Evolutionary conservation across 176 grass and related monocot genomes (phyloP), one percentile per base, ranked within the genome.

Genomic region (Carex myosuroides): DNA sequence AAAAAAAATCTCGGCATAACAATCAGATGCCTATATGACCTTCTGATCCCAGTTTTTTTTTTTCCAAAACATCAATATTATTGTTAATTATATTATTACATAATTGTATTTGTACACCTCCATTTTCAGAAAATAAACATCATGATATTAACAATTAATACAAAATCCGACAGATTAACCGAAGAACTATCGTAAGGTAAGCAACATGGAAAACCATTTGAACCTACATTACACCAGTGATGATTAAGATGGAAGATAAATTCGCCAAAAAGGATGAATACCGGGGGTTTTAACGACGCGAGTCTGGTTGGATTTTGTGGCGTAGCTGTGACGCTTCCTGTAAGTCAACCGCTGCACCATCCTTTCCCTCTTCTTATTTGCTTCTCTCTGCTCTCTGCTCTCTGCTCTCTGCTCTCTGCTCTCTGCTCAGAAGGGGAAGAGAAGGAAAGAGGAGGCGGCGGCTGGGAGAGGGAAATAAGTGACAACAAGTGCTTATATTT

Each of bases 301-400:
- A 86, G 85, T 86, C 78, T 86, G 85, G 76, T 86, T 86, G 75
- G 85, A 86, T 59, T 86, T 86, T 13, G 85, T 86, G 17, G 85
- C 85, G 58, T 86, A 86, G 72, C 85, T 86, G 26, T 86, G 85
- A 17, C 85, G 85, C 60, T 86, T 86, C 41, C 85, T 64, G 32
- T 86, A 86, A 17, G 85, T 86, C 65, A 86, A 80, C 32, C 85
- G 77, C 82, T 97, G 94, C 86, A 97, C 94, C 94, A 94, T 97
- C 56, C 3, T 80, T 64, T 74, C 80, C 80, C 86, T 33, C 26
- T 79, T 62, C 85, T 61, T 60, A 11, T 64, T 68, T 17, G 22
- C 66, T 13, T 60, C 53, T 70, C 82, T 74, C 82, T 63, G 32
- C 13, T 85, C 75, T 24, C 66, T 13, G n/a, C n/a, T n/a, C n/a